phyloP scores from a whole-genome alignment of 148 eudicot species.

The Heliamphora exappendiculata region DNA sequence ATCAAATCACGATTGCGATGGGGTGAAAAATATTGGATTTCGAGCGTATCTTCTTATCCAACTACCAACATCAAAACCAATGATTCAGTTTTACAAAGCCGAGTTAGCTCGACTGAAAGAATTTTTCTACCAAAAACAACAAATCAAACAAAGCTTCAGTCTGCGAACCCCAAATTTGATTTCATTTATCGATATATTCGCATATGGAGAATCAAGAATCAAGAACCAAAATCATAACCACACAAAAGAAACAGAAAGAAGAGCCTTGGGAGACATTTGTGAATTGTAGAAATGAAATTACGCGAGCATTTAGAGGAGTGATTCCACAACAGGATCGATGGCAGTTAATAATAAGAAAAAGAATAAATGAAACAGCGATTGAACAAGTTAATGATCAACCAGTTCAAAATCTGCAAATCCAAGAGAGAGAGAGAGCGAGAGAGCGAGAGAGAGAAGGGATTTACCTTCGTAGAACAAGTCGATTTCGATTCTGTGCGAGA shows the following conservation, averaged over 20 bases:
- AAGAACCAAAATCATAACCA: no score
- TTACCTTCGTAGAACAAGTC: background rate
- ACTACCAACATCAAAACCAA: no score
- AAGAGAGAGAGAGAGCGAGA: background rate
- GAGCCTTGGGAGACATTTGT: background rate
- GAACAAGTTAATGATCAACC: background rate
- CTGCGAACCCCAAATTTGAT: background rate
- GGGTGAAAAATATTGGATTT: no score
- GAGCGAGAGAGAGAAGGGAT: background rate
- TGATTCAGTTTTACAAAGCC: background rate
- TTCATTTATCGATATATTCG: background rate
- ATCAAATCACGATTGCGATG: no score
- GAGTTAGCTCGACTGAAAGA: background rate
- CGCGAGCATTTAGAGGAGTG: background rate
- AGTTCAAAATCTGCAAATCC: background rate
- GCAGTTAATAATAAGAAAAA: background rate
- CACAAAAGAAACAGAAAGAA: background rate
- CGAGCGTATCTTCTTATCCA: no score
- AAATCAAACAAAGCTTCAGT: background rate
- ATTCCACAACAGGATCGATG: background rate
- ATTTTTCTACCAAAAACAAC: background rate
- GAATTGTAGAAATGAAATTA: background rate
- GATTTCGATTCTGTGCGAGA: background rate
- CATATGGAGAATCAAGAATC: background rate
- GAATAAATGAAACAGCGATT: background rate